Percentiles rank a stretch among this genome's conserved stretches.
Evolutionary conservation across 257 asterid species (phyloP).

Genomic region (Nicotiana sylvestris): DNA sequence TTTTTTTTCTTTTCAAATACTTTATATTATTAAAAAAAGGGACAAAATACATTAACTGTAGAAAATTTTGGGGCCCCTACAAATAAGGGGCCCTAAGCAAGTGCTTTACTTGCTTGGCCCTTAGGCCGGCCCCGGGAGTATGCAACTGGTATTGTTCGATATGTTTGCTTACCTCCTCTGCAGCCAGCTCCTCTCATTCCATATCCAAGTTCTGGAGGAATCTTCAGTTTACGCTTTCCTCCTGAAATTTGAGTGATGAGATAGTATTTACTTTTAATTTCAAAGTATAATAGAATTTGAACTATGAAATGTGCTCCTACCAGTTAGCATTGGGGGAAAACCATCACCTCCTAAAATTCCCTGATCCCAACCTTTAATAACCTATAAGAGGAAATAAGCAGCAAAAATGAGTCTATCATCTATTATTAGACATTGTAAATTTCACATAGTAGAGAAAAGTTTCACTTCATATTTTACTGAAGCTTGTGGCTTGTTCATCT

Average conservation of each 20-base stretch:
- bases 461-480: not conserved
- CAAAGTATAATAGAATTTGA: not conserved
- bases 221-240: conserved; percentile 72
- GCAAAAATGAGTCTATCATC: not conserved
- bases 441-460: not conserved
- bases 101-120: too few species aligned
- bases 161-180: conserved; percentile 49
- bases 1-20: too few species aligned
- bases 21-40: too few species aligned
- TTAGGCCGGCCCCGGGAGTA: too few species aligned
- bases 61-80: too few species aligned
- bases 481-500: not conserved
- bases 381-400: conserved; percentile 33
- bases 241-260: conserved; percentile 31
- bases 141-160: not conserved
- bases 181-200: conserved; percentile 93
- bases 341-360: conserved; percentile 92
- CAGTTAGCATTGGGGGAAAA: conserved; percentile 81
- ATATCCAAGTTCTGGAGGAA: conserved; percentile 85
- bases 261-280: not conserved
- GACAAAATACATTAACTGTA: too few species aligned
- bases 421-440: not conserved
- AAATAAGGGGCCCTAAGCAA: too few species aligned
- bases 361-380: conserved; percentile 94
- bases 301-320: conserved; percentile 27